phyloP scores from a whole-genome alignment of 2,329 filamentous ascomycete species.

The Alternaria longipes region DNA sequence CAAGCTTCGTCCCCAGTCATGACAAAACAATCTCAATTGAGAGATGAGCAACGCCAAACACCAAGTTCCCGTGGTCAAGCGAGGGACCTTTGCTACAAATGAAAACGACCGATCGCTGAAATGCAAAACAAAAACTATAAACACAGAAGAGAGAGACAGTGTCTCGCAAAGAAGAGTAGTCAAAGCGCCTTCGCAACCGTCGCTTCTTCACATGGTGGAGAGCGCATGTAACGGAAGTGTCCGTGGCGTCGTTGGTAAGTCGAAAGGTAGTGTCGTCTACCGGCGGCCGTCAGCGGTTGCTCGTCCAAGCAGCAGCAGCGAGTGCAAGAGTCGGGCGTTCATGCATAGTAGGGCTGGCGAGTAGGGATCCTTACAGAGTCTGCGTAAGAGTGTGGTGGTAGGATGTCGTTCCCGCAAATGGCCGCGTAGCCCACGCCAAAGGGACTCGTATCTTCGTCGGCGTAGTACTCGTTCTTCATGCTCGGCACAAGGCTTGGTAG shows the following conservation, averaged over 20 bases:
- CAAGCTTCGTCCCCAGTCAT: slow-evolving; percentile 11
- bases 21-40: slow-evolving; percentile 12
- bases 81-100: slow-evolving; percentile 36
- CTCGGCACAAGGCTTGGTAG: slow-evolving; percentile 69
- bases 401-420: slow-evolving; percentile 70
- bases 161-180: slow-evolving; percentile 26
- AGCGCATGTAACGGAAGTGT: slow-evolving; percentile 65
- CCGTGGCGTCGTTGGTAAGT: slow-evolving; percentile 70
- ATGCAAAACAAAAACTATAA: slow-evolving; percentile 47
- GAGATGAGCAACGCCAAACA: slow-evolving; percentile 36
- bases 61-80: slow-evolving; percentile 41
- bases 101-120: slow-evolving; percentile 47
- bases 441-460: slow-evolving; percentile 68
- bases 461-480: slow-evolving; percentile 72
- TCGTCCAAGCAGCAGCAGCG: slow-evolving; percentile 36
- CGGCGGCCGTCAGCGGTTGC: slow-evolving; percentile 49
- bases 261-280: slow-evolving; percentile 75
- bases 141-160: slow-evolving; percentile 36
- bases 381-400: slow-evolving; percentile 69
- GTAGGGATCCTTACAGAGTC: slow-evolving; percentile 72
- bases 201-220: slow-evolving; percentile 32
- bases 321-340: slow-evolving; percentile 36
- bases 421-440: slow-evolving; percentile 75
- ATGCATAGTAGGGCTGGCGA: slow-evolving; percentile 51
- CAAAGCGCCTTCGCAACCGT: slow-evolving; percentile 8